A percentile compares a stretch with the other conserved stretches of the same genome.
phyloP scores from a whole-genome alignment of 202 grass and related monocot species.

The Tripidium arundinaceum region DNA sequence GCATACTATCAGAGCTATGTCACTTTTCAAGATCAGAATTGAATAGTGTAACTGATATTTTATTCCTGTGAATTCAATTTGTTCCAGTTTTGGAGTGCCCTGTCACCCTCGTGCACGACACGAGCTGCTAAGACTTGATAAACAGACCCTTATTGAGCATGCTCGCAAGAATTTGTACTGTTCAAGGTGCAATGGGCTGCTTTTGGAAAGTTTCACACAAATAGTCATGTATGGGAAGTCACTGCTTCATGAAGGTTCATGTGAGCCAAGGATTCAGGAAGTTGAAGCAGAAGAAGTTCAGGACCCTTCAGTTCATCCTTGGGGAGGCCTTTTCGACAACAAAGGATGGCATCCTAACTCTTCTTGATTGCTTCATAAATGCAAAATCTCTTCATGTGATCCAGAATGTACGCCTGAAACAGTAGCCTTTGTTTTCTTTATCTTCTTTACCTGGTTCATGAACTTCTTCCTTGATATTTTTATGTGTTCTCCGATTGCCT shows the following conservation, averaged over 20 bases:
- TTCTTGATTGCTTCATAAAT: slow-evolving; percentile 79
- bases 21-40: not conserved
- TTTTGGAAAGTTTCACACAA: slow-evolving; percentile 82
- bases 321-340: slow-evolving; percentile 83
- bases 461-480: not conserved
- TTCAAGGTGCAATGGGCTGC: slow-evolving; percentile 84
- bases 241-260: slow-evolving; percentile 42
- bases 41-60: not conserved
- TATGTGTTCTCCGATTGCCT: not conserved
- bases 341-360: slow-evolving; percentile 71
- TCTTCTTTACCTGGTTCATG: not conserved
- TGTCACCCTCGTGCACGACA: slow-evolving; percentile 46
- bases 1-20: not conserved
- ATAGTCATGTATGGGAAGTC: slow-evolving; percentile 75
- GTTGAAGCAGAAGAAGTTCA: slow-evolving; percentile 54
- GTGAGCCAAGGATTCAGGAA: slow-evolving; percentile 18
- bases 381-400: slow-evolving; percentile 63
- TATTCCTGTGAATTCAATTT: slow-evolving; percentile 20
- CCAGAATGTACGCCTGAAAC: slow-evolving; percentile 63
- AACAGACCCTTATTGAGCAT: slow-evolving; percentile 84
- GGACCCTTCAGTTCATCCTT: slow-evolving; percentile 70
- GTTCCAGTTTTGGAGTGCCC: slow-evolving; percentile 69
- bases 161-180: slow-evolving; percentile 77
- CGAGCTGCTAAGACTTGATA: slow-evolving; percentile 70
- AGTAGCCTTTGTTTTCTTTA: not conserved